These are phyloP conservation scores for Cryptosporidium tyzzeri DNA, from an alignment of 169 alveolate species.

Conservation along the genomic window DNA sequence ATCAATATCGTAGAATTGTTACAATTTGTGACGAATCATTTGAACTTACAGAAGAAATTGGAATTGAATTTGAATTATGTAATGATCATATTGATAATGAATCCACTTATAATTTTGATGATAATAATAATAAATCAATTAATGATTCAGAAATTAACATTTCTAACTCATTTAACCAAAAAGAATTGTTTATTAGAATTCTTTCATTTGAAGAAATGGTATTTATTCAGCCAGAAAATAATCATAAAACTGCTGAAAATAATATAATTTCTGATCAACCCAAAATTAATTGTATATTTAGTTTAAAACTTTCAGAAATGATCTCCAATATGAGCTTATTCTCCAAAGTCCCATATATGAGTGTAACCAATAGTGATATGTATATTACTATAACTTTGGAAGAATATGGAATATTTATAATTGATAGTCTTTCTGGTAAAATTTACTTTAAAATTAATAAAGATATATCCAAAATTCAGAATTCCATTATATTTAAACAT, in stretches of 20 bases:
- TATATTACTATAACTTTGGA: neutral
- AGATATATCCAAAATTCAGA: neutral
- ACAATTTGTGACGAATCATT: neutral
- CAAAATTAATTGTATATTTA: slow-evolving; percentile 19
- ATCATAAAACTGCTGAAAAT: neutral
- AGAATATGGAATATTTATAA: slow-evolving; percentile 18
- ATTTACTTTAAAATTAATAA: slow-evolving; percentile 11
- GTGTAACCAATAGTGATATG: slow-evolving; percentile 3
- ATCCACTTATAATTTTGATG: neutral
- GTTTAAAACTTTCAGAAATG: slow-evolving; percentile 29
- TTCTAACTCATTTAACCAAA: neutral
- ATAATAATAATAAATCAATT: neutral
- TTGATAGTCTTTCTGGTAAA: slow-evolving; percentile 49
- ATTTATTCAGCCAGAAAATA: neutral
- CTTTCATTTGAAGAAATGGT: slow-evolving; percentile 1
- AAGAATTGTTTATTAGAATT: slow-evolving; percentile 16
- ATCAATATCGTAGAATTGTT: slow-evolving; percentile 10
- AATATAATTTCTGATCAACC: neutral
- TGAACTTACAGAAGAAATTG: neutral
- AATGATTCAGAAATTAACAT: neutral
- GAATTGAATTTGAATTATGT: neutral
- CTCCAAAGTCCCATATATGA: neutral
- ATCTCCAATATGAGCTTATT: neutral
- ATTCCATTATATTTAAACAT: neutral
- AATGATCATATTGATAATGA: slow-evolving; percentile 20